These are phyloP conservation scores for Chromera velia DNA, from an alignment of 73 alveolate species.

Conservation along the genomic window DNA sequence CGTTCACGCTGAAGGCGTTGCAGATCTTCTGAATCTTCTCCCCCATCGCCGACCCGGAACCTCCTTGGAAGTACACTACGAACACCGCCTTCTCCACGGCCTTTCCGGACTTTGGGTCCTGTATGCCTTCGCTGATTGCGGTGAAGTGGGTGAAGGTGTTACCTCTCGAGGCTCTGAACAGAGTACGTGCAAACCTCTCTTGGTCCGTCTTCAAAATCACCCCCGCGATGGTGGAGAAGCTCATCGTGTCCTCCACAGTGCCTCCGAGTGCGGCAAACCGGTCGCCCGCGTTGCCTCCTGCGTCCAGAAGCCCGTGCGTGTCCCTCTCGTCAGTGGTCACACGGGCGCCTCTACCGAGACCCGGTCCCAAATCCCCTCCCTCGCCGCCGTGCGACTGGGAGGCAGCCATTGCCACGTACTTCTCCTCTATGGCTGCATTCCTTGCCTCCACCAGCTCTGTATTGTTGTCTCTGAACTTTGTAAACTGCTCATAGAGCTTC, in stretches of 20 bases:
- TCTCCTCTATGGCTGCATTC: background rate
- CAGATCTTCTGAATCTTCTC: constrained; percentile 38
- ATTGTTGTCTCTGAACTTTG: background rate
- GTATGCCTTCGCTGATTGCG: constrained; percentile 15
- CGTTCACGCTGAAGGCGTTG: constrained; percentile 33
- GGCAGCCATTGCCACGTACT: background rate
- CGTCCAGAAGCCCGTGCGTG: background rate
- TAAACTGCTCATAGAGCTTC: background rate
- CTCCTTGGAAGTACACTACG: constrained; percentile 24
- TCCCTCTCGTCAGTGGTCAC: background rate
- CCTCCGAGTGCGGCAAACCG: no score
- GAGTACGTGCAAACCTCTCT: constrained; percentile 36
- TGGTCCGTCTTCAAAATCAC: constrained; percentile 2
- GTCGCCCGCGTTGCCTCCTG: background rate
- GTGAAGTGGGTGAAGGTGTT: constrained; percentile 39
- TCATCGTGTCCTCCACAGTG: background rate
- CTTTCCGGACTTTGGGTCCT: constrained; percentile 38
- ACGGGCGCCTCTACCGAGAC: background rate
- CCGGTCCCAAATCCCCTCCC: background rate
- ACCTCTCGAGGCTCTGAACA: constrained; percentile 43
- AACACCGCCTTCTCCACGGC: constrained; percentile 29
- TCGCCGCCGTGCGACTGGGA: background rate
- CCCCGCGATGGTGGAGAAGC: background rate
- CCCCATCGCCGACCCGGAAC: constrained; percentile 8
- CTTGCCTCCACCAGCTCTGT: background rate